These are phyloP conservation scores for Aspergillus arachidicola DNA, from an alignment of 2,329 filamentous ascomycete species.

Conservation along the genomic window DNA sequence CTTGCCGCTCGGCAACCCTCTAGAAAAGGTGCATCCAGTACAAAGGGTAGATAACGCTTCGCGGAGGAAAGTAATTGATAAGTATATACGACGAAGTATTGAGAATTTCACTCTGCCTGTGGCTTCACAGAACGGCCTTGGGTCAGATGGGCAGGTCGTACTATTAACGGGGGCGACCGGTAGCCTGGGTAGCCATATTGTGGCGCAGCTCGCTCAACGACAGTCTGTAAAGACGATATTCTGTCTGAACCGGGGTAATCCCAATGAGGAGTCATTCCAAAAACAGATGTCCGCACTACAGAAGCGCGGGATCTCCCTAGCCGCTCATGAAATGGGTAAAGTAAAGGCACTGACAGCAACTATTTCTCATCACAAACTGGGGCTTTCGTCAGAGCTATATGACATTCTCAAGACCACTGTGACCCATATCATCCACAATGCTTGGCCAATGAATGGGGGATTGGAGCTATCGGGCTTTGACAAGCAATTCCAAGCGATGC, in stretches of 20 bases:
- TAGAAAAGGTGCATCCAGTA: background rate
- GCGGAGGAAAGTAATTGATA: conserved; percentile 20
- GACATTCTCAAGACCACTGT: conserved; percentile 37
- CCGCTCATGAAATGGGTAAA: conserved; percentile 33
- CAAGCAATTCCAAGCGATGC: conserved; percentile 46
- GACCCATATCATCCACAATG: conserved; percentile 49
- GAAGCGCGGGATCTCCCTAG: conserved; percentile 27
- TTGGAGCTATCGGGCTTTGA: conserved; percentile 19
- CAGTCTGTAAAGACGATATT: conserved; percentile 37
- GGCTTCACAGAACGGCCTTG: background rate
- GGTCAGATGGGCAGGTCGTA: conserved; percentile 28
- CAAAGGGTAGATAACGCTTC: conserved; percentile 1
- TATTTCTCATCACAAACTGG: conserved; percentile 51
- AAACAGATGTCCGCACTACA: conserved; percentile 41
- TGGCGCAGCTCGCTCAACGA: conserved; percentile 39
- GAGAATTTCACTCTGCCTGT: conserved; percentile 21
- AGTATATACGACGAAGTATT: conserved; percentile 27
- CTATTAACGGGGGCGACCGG: conserved; percentile 47
- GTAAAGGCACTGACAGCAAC: conserved; percentile 54
- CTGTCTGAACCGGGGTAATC: conserved; percentile 51
- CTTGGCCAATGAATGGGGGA: background rate
- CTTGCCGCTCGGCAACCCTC: conserved; percentile 10
- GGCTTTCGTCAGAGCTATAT: conserved; percentile 48
- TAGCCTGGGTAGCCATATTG: conserved; percentile 44
- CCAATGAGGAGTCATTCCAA: conserved; percentile 22